A percentile compares a stretch with the other conserved stretches of the same genome.
phyloP scores from a whole-genome alignment of 768 basidiomycete genomes.

The Leccinum disarticulatum region DNA sequence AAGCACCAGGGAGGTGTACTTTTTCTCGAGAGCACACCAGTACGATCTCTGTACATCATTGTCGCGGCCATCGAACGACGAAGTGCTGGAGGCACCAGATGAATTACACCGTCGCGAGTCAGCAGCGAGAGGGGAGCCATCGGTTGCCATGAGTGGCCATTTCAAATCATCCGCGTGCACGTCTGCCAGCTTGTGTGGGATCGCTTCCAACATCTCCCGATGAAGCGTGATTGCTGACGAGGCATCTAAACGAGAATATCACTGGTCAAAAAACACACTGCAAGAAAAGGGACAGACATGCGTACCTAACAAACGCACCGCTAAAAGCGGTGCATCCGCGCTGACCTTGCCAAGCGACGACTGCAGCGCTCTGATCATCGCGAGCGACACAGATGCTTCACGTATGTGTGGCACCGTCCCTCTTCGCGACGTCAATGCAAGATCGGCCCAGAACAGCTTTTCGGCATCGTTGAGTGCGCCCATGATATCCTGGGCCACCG shows the following conservation, averaged over 20 bases:
- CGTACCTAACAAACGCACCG: conserved; percentile 64
- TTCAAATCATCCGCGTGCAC: conserved; percentile 58
- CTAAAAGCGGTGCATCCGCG: conserved; percentile 49
- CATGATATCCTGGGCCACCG: conserved; percentile 57
- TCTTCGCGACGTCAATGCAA: conserved; percentile 51
- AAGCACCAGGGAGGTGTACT: conserved; percentile 41
- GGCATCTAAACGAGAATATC: conserved; percentile 48
- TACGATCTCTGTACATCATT: conserved; percentile 45
- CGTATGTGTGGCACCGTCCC: conserved; percentile 74
- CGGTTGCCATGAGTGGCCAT: conserved; percentile 63
- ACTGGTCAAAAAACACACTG: neutral
- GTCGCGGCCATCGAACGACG: conserved; percentile 36
- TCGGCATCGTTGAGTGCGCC: conserved; percentile 66
- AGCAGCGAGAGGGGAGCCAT: conserved; percentile 41
- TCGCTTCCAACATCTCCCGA: conserved; percentile 83
- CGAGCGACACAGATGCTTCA: conserved; percentile 69
- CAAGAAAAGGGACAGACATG: neutral
- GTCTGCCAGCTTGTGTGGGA: conserved; percentile 65
- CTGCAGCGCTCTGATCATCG: conserved; percentile 72
- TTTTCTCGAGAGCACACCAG: conserved; percentile 59
- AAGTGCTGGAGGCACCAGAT: conserved; percentile 14
- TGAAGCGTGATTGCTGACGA: conserved; percentile 76
- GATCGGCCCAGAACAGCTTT: conserved; percentile 63
- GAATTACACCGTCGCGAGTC: conserved; percentile 19
- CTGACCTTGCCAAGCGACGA: conserved; percentile 71